A percentile compares a stretch with the other conserved stretches of the same genome.
Evolutionary conservation across 2,329 filamentous ascomycete species (phyloP).

Genomic region (Sclerotinia minor): DNA sequence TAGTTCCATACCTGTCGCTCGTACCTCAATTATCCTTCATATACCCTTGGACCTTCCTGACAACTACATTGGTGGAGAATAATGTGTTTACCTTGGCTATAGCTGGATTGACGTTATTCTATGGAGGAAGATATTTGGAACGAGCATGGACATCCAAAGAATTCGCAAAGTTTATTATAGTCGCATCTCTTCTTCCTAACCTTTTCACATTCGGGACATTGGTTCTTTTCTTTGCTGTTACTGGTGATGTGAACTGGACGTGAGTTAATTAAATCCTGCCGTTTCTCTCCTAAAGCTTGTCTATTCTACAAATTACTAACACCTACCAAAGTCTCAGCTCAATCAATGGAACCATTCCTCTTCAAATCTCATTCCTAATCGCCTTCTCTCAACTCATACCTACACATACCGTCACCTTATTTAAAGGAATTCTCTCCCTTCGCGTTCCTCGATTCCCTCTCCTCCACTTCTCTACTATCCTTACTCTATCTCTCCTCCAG

Average conservation of each 20-base stretch:
- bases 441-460: slow-evolving; percentile 74
- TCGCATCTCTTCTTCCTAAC: slow-evolving; percentile 80
- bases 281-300: slow-evolving; percentile 28
- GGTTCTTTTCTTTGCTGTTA: slow-evolving; percentile 70
- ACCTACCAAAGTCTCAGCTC: slow-evolving; percentile 62
- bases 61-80: slow-evolving; percentile 85
- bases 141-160: slow-evolving; percentile 91
- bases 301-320: slow-evolving; percentile 40
- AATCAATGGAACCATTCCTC: slow-evolving; percentile 82
- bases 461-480: slow-evolving; percentile 72
- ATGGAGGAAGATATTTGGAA: slow-evolving; percentile 93
- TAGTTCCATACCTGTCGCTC: slow-evolving; percentile 84
- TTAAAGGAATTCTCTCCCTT: slow-evolving; percentile 83
- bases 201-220: slow-evolving; percentile 70
- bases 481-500: slow-evolving; percentile 63
- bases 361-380: slow-evolving; percentile 92
- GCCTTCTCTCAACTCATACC: slow-evolving; percentile 97
- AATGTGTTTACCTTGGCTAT: slow-evolving; percentile 85
- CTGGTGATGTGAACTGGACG: slow-evolving; percentile 67
- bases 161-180: slow-evolving; percentile 83
- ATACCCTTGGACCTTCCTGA: slow-evolving; percentile 91
- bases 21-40: slow-evolving; percentile 79
- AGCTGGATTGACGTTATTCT: slow-evolving; percentile 77
- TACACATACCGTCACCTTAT: slow-evolving; percentile 93
- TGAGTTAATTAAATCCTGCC: slow-evolving; percentile 48